Base-by-base conservation (phyloP, 1,284 basidiomycete genomes). In the Cryptococcus maquisensis region DNA sequence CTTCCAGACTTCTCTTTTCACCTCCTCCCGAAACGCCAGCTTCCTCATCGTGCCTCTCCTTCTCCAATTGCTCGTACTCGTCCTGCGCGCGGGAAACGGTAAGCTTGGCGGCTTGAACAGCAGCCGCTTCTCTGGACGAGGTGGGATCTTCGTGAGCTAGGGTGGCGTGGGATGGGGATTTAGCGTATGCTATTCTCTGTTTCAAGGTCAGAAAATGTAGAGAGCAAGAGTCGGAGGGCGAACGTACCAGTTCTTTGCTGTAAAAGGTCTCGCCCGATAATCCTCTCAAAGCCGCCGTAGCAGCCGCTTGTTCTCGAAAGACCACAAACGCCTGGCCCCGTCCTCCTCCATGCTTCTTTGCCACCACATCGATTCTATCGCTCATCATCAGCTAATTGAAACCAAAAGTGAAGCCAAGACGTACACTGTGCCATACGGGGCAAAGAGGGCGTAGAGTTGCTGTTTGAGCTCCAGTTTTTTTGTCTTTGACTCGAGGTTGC, bases 251-350 rank as follows among this genome's bases (percentile, higher is more conserved):
- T 9, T 64, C 56, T 40, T 64, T 65, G 23, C 56, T 54, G 63
- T 97, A 98, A 78, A 98, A 98, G 18, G 84, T 64, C 81, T 95
- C 90, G 52, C 93, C 93, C 65, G 89, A 86, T 68, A 93, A 86
- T 46, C 86, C 89, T 41, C 93, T 82, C 82, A 96, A 81, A 18
- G 94, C 96, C 37, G 91, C 83, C 12, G 93, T 97, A 52, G 93
- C 90, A 47, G 85, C 83, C 18, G 87, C 83, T 55, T 93, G 83
- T 78, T 94, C 91, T 59, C 85, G 83, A 77, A 97, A 99, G 60
- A 96, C 93, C 66, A 98, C 83, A 75, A 97, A 98, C 1, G 95
- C 95, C 78, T 97, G 94, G 2, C 95, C 95, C 59, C 89, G 84
- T 85, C 93, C 93, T 69, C 86, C 88, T 51, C 83, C 59, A 51